Base-by-base conservation (phyloP, 2,329 filamentous ascomycete genomes). In the Alternaria gansuensis region DNA sequence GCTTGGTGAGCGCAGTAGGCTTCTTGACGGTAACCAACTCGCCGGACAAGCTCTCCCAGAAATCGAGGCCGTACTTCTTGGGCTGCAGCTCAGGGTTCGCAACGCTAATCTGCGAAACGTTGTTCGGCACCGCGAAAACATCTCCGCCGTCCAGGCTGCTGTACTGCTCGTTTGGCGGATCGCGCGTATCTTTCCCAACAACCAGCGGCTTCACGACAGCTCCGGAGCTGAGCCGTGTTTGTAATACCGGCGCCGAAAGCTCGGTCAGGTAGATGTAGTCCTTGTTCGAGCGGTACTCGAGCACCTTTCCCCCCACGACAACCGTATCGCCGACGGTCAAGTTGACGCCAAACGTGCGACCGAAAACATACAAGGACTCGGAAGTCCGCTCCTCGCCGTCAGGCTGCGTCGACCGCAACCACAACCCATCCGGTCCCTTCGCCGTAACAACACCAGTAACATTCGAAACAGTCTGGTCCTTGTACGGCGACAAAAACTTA, bases 41-140 rank as follows among this genome's bases (percentile, higher is more conserved):
- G 28, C 88, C 89, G 53, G 80, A 81, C 57, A 91, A 76, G 62
- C 84, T 88, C 81, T 91, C 87, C 89, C 89, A 91, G 71, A 91
- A 92, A 73, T 91, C 89, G 29, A 91, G 79, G 2, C 89, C 89
- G 68, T 88, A 91, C 40, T 79, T 77, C 23, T 78, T 77, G 2
- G 88, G 88, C 60, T 88, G 74, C 37, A 91, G 81, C 13, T 79
- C 78, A 0, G 88, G 88, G 71, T 91, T 91, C 33, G 72, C 78
- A 5, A 74, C 78, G 2, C 87, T 88, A 37, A 91, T 71, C 64
- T 82, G 82, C 61, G 79, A 83, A 37, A 79, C 78, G 60, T 86
- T 88, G 69, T 89, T 90, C 10, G 89, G 89, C 4, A 89, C 78
- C 1, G 78, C 83, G 61, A 90, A 90, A 36, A 91, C 79, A 71